These are phyloP conservation scores for Beta lomatogona DNA, from an alignment of 179 eudicot species.

Conservation along the genomic window DNA sequence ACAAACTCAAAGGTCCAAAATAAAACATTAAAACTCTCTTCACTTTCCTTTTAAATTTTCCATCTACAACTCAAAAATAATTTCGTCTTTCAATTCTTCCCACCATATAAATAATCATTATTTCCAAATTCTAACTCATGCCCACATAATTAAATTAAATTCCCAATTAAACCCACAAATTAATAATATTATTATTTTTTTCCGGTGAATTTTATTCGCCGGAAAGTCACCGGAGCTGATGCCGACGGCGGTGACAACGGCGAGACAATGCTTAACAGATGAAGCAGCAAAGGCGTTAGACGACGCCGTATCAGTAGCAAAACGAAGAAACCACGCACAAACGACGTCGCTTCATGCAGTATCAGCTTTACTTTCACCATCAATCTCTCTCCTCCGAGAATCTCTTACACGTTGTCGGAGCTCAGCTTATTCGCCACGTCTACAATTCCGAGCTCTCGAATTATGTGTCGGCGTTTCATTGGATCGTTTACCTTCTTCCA, in stretches of 20 bases:
- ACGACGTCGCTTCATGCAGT: slow-evolving; percentile 87
- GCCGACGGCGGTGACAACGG: slow-evolving; percentile 92
- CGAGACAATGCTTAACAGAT: slow-evolving; percentile 80
- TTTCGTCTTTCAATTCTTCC: too few relatives aligned
- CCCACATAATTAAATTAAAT: too few relatives aligned
- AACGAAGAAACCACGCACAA: slow-evolving; percentile 77
- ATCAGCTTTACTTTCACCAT: slow-evolving; percentile 66
- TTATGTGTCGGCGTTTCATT: slow-evolving; percentile 75
- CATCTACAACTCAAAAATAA: not conserved
- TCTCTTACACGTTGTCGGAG: slow-evolving; percentile 70
- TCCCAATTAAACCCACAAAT: not conserved
- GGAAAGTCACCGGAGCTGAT: slow-evolving; percentile 44
- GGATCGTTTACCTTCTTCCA: slow-evolving; percentile 59
- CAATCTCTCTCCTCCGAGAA: slow-evolving; percentile 67
- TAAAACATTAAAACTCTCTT: not conserved
- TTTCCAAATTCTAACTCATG: too few relatives aligned
- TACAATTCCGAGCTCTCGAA: slow-evolving; percentile 77
- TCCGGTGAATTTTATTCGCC: not conserved
- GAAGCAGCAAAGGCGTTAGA: slow-evolving; percentile 71
- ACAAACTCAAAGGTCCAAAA: not conserved
- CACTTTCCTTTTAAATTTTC: not conserved
- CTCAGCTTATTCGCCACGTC: slow-evolving; percentile 66
- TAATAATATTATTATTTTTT: too few relatives aligned
- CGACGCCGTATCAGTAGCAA: slow-evolving; percentile 88
- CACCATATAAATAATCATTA: too few relatives aligned